Percentiles rank a stretch among this genome's conserved stretches.
Conservation (phyloP, 179 eudicot genomes). For the Spinacia oleracea region DNA sequence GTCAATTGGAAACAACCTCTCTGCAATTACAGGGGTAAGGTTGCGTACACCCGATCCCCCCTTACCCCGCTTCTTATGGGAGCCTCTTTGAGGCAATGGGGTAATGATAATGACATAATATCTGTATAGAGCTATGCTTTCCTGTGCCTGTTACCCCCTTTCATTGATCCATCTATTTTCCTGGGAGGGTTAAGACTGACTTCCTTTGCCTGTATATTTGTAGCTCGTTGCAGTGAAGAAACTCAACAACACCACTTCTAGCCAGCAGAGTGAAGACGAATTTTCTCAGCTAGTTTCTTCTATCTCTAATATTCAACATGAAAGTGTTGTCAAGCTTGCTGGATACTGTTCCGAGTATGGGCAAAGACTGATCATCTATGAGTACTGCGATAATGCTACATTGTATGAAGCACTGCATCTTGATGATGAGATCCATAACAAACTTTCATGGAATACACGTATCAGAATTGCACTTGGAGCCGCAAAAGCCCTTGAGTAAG, state of each 20-base stretch:
- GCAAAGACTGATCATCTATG: constrained; percentile 58
- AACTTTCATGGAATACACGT: constrained; percentile 77
- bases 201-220: background rate
- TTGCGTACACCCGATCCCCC: too few species aligned
- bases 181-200: background rate
- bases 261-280: constrained; percentile 48
- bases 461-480: constrained; percentile 73
- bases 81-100: too few species aligned
- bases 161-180: background rate
- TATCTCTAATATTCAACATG: constrained; percentile 60
- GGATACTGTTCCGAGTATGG: constrained; percentile 84
- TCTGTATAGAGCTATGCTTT: background rate
- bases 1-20: too few species aligned
- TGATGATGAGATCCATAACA: constrained; percentile 62
- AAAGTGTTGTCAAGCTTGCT: constrained; percentile 60
- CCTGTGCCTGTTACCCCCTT: background rate
- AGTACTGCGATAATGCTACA: constrained; percentile 66
- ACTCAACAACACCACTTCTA: constrained; percentile 48
- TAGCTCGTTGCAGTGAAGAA: constrained; percentile 86
- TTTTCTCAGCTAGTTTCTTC: constrained; percentile 57
- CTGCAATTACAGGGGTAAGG: too few species aligned
- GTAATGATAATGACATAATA: too few species aligned
- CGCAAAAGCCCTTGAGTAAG: constrained; percentile 91
- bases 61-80: too few species aligned
- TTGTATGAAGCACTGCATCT: constrained; percentile 72